phyloP scores from a whole-genome alignment of 2,329 filamentous ascomycete genomes.

The Xenoacremonium recifei region DNA sequence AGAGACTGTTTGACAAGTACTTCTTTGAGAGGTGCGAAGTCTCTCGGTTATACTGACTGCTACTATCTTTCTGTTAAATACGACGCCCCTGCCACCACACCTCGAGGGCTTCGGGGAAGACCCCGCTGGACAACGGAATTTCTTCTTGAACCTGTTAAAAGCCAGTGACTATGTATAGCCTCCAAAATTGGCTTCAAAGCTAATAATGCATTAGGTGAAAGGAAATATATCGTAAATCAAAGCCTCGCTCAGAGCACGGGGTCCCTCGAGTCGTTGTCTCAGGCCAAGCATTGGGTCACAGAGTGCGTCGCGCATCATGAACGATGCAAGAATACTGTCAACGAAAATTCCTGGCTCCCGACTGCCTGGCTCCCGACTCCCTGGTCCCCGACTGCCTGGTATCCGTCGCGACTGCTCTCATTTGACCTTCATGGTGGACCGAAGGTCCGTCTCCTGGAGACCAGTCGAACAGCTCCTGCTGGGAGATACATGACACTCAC shows the following conservation, averaged over 20 bases:
- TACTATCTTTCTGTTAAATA: background rate
- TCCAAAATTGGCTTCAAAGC: background rate
- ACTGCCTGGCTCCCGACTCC: no score
- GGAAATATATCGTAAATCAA: background rate
- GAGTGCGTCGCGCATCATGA: constrained; percentile 1
- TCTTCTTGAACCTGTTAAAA: background rate
- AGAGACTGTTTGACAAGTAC: background rate
- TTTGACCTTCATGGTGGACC: background rate
- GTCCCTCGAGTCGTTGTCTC: background rate
- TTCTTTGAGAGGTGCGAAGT: background rate
- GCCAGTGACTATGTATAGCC: background rate
- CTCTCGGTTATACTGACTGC: background rate
- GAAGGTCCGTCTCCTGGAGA: constrained; percentile 2
- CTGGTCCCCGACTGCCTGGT: no score
- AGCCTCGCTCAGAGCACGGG: constrained; percentile 1
- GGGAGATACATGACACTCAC: constrained; percentile 5
- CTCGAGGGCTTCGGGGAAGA: background rate
- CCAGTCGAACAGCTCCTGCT: background rate
- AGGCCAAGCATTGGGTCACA: constrained; percentile 1
- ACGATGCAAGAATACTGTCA: background rate
- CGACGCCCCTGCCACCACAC: background rate
- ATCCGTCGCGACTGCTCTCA: constrained; percentile 2
- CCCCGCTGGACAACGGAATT: background rate
- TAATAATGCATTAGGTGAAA: background rate
- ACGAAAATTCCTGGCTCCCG: background rate